Evolutionary conservation across 2,329 filamentous ascomycete genomes (phyloP), one percentile per base, ranked within the genome.

Genomic region (Mycosphaerella sp.): DNA sequence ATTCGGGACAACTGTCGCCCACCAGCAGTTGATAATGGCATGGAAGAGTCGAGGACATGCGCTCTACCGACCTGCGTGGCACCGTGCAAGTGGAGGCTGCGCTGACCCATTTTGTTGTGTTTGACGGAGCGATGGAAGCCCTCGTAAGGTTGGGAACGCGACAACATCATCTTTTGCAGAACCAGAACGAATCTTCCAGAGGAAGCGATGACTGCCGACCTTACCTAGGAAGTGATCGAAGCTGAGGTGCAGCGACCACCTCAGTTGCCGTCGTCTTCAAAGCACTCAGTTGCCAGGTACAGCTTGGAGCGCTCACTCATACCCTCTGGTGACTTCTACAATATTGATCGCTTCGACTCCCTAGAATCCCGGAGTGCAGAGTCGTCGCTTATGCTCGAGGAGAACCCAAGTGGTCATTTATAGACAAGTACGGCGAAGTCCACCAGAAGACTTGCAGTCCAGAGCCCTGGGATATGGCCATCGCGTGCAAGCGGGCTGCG

Each of bases 381-480:
- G 23, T 55, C 67, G 2, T 38, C 63, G 3, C 59, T 58, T 23
- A 67, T 67, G 66, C 58, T 69, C 11, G 56, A 64, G 49, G 65
- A 68, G 55, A 68, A 69, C 26, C 26, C 6, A 6, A 6, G 53
- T 67, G 63, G 62, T 55, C 52, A 29, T 47, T 36, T 10, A 36
- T 43, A 6, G 61, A 66, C 41, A 38, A 50, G 9, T 48, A 34
- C 29, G 60, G 62, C 21, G 57, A 60, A 21, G 48, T 58, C 3
- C 47, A 53, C 6, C 46, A 58, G 32, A 46, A 43, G 23, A 40
- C 61, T n/a, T 57, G 64, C 6, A 53, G 62, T 38, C 43, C 40
- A 2, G 49, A 48, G 12, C 42, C 47, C 6, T 69, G 66, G 67
- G 47, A 63, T 44, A 45, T 53, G 39, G 67, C 63, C 48, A 42